Evolutionary conservation across 2,329 filamentous ascomycete species (phyloP), one percentile per base, ranked within the genome.

Genomic region (Pleomassaria siparia): DNA sequence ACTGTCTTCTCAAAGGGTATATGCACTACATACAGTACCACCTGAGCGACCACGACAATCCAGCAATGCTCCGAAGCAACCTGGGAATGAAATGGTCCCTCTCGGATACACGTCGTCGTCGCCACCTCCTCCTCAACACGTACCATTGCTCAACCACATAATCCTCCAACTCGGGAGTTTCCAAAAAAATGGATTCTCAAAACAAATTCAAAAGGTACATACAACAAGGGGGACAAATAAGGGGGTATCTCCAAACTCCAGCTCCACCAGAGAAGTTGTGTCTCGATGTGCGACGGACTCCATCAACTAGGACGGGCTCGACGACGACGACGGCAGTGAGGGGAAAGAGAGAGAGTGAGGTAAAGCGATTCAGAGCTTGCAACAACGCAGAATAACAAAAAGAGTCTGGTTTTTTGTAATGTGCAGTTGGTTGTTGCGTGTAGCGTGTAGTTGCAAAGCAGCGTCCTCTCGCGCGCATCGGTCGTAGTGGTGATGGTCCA

Each of bases 231-330:
- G 37, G 37, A 26, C 25, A 52, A 51, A 60, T n/a, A 60, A 60
- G 50, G 60, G 66, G 64, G 63, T 70, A 69, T 70, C 66, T 59
- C 64, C 66, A 70, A 70, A 70, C 66, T 69, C 66, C 64, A 69
- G 65, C 65, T 68, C 64, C 66, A 69, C 64, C 64, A 66, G 62
- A 67, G 62, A 67, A 67, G 49, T 52, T 32, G 32, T 46, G 40
- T 43, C 28, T 45, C n/a, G 35, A 10, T 21, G 20, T 36, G 20
- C 21, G 22, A 10, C 4, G 43, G 16, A 21, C 33, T 20, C 11
- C 33, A 15, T 25, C 43, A 50, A 50, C 44, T 40, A 45, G 41
- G 54, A 43, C 47, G 44, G 12, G 25, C 45, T 33, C 10, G 53
- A 43, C 39, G 32, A 36, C 40, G 21, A 40, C 41, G 26, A 35